Base-by-base conservation (phyloP, 495 filamentous ascomycete genomes). In the Tuber borchii region DNA sequence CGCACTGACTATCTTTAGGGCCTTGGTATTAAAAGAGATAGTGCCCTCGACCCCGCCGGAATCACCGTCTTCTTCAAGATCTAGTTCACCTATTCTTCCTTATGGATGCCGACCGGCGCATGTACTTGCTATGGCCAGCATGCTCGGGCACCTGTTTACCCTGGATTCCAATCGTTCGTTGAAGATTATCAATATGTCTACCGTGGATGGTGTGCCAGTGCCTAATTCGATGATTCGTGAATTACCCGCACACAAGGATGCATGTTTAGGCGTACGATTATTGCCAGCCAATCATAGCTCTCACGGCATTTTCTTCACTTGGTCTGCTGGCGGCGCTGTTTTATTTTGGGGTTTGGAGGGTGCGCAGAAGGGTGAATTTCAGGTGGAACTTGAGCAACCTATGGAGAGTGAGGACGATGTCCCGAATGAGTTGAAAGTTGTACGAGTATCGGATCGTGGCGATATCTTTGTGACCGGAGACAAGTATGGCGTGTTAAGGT, bases 261-360 rank as follows among this genome's bases (percentile, higher is more conserved):
- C 93, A 4, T 90, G 96, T 37, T 85, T 93, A 45, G 95, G 96
- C 39, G 89, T 97, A 44, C 86, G 88, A 73, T 80, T 89, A 6
- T 83, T 97, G 6, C 83, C 86, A 6, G 82, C 83, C 43, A 86
- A 88, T 0, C 90, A 91, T 76, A 80, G 83, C 10, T 82, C 79
- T 48, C 84, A 87, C 16, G 91, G 93, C 2, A 88, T 90, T 42
- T 97, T 97, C 82, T 91, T 93, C 79, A 97, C 93, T 0, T 98
- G 93, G 92, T 93, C 94, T 16, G 88, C 87, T 70, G 88, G 88
- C 74, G 95, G 95, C 7, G 87, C 86, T 39, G 89, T 97, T 56
- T 88, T 92, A 46, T 90, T 95, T 80, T 99, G 96, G 95, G 86
- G 90, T 79, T 83, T 88, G 12, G 88, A 91, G 20, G 96, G 95